Evolutionary conservation across 129 eudicot species (phyloP), one percentile per base, ranked within the genome.

Genomic region (carrot (Daucus carota)): DNA sequence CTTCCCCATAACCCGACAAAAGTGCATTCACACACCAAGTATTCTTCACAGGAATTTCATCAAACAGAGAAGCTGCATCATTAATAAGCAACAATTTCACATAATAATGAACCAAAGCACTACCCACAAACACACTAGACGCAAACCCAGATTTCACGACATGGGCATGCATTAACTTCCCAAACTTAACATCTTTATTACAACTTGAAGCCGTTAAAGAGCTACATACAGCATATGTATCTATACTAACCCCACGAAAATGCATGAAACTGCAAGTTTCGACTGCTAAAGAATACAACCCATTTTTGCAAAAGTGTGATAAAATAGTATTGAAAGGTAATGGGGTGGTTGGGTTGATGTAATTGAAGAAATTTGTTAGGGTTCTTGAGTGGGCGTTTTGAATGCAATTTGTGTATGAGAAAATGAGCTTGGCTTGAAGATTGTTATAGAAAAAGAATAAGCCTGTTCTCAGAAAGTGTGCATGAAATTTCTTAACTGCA

Each of bases 31-130:
- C 91, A 41, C 97, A 91, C 44, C 89, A 92, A 0, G 86, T 81
- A 46, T 90, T 93, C 78, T 74, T 88, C 69, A 76, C 82, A 78
- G 96, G 96, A 72, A 87, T 90, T 88, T 90, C 97, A 68, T 90
- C 96, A 31, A 93, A 93, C 90, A 89, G 72, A 71, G 13, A 45
- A 0, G 79, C 86, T 79, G 98, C 97, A 75, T 88, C 92, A 42
- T 28, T 41, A 16, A 84, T 29, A 48, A 59, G 82, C 74, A 47
- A 33, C 29, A 76, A 60, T 57, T 87, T 93, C 0, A 84, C 82
- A 73, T 93, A 88, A 13, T 87, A 78, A 83, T 83, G 96, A 20
- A 93, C 81, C 80, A 93, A 83, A 74, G 90, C 92, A 84, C 97
- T 87, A 18, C 92, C 96, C 73, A 90, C 83, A 83, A 82, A 93